These are phyloP conservation scores for Citrus medica DNA, from an alignment of 345 rosid species.

Conservation along the genomic window DNA sequence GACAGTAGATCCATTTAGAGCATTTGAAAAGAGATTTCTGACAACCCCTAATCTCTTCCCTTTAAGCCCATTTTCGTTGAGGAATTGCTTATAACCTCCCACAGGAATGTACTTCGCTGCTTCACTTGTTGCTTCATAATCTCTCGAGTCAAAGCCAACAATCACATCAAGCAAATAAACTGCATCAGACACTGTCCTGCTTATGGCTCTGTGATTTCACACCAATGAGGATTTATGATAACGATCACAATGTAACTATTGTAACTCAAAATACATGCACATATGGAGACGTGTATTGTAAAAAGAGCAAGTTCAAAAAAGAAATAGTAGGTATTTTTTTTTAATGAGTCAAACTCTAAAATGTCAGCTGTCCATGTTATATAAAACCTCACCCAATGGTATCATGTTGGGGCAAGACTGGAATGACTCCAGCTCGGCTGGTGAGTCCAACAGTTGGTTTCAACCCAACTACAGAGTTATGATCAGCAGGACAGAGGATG, in stretches of 20 bases:
- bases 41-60: slow-evolving; percentile 38
- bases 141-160: slow-evolving; percentile 46
- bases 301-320: background rate
- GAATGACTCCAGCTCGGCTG: slow-evolving; percentile 29
- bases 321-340: background rate
- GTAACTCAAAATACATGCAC: background rate
- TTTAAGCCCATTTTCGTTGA: slow-evolving; percentile 26
- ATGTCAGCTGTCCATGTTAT: background rate
- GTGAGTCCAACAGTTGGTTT: slow-evolving; percentile 32
- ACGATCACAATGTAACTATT: background rate
- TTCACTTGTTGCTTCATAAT: slow-evolving; percentile 35
- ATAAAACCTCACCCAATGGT: slow-evolving; percentile 25
- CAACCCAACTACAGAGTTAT: slow-evolving; percentile 27
- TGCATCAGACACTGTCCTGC: slow-evolving; percentile 63
- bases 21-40: slow-evolving; percentile 18
- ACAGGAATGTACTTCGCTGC: slow-evolving; percentile 47
- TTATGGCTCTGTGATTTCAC: slow-evolving; percentile 41
- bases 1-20: slow-evolving; percentile 3
- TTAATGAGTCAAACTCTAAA: background rate
- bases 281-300: background rate
- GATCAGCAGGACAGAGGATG: slow-evolving; percentile 25
- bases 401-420: slow-evolving; percentile 21
- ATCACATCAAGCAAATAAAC: slow-evolving; percentile 64
- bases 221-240: background rate
- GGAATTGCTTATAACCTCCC: slow-evolving; percentile 38